Base-by-base conservation (phyloP, 2,329 filamentous ascomycete genomes). In the Arthrobotrys entomopaga region DNA sequence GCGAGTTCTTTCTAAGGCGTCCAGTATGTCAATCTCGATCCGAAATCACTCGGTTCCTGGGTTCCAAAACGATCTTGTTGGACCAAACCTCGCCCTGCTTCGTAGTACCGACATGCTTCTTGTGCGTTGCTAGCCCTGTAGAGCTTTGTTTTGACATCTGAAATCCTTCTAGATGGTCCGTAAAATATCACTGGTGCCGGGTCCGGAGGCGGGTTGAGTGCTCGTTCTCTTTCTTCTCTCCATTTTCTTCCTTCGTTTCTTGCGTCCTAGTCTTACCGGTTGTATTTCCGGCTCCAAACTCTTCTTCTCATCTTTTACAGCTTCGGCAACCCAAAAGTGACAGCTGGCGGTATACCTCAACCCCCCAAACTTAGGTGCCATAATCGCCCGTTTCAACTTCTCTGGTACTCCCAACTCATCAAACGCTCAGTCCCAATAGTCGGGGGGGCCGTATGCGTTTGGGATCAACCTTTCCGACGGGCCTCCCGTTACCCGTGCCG, bases 1-100 rank as follows among this genome's bases (percentile, higher is more conserved):
- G 61, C 52, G 8, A 48, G 7, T 24, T 65, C 40, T 22, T 49
- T 57, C 16, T 65, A 52, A 10, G 61, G 61, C 6, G 61, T 65
- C 61, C 61, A 65, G 7, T 65, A 65, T 15, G 61, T 38, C 16
- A 65, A 16, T 6, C 6, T 3, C 6, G 46, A 8, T 10, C 61
- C 34, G 34, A 20, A 34, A 34, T 65, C 61, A 5, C 61, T 42
- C 50, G 61, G 19, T 1, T 2, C 15, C n/a, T 52, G 42, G 42
- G 3, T 46, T 46, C 16, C 16, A 13, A 46, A 46, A 15, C 6
- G n/a, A 4, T 46, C 6, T 13, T 46, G 15, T 46, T 19, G 13
- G 3, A 46, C 42, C 13, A 6, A 13, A 40, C 34, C 34, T 13
- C 7, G 6, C 13, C 34, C 13, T 13, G 6, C 13, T 6, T 40